Base-by-base conservation (phyloP, 139 green algal genomes). In the Tetratostichococcus sp. region DNA sequence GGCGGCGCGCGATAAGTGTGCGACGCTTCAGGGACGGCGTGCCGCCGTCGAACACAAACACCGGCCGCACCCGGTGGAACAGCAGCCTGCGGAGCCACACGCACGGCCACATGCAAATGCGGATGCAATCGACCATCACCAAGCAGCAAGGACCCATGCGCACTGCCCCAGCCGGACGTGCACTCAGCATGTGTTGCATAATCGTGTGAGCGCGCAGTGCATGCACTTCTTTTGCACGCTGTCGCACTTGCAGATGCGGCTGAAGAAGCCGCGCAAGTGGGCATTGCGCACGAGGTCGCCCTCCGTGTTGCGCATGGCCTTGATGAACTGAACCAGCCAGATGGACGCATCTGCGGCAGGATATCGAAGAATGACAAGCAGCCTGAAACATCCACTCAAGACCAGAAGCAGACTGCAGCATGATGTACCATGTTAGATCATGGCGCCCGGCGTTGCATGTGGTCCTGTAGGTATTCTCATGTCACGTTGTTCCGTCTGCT, bases 41-140 rank as follows among this genome's bases (percentile, higher is more conserved):
- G 43, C 84, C 88, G 65, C 96, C 96, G 77, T 99, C 96, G 86
- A 99, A 99, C 33, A 99, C 93, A 79, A 99, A 98, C 2, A 99
- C 89, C 25, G 96, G 96, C 3, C 85, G 85, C 0, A 99, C 89
- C 8, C 87, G 82, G 77, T 98, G 91, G 85, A 94, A 98, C 28
- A 99, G 83, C 75, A 99, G 83, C 80, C 92, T 92, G 86, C 35
- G 65, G 1, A 1, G n/a, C n/a, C n/a, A n/a, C n/a, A n/a, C n/a
- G 59, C 59, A 28, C 59, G 8, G 59, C 59, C 8, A 28, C n/a
- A 31, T 68, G 59, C 59, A 31, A 4, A 72, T 72, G 32, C 23
- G 28, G 33, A 6, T 50, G 11, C 39, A 50, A 11, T 50, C 8
- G 39, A 50, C 6, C 39, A 21, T 6, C 6, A 11, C 11, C 6